Evolutionary conservation across 2,329 filamentous ascomycete genomes (phyloP).

Genomic region (Aspergillus alliaceus): DNA sequence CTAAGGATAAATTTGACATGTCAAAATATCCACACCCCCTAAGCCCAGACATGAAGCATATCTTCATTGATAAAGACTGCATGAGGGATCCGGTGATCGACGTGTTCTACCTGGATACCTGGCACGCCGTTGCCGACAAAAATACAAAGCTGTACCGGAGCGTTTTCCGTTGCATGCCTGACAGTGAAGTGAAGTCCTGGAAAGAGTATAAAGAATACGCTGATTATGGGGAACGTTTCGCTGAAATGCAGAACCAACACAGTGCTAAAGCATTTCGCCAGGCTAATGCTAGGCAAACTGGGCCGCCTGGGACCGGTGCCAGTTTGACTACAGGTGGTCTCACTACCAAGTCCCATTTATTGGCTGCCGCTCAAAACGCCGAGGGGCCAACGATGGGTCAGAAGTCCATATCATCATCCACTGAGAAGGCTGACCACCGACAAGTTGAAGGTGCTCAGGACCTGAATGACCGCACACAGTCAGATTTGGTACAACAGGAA

Average conservation of each 20-base stretch:
- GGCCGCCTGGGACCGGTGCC: slow-evolving; percentile 37
- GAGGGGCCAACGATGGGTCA: slow-evolving; percentile 31
- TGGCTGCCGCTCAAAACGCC: slow-evolving; percentile 26
- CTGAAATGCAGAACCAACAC: slow-evolving; percentile 60
- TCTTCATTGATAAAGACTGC: slow-evolving; percentile 80
- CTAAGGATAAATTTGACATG: slow-evolving; percentile 45
- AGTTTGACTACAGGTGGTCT: slow-evolving; percentile 16
- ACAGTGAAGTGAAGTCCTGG: slow-evolving; percentile 92
- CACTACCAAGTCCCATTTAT: slow-evolving; percentile 26
- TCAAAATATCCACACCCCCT: slow-evolving; percentile 51
- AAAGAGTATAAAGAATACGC: slow-evolving; percentile 85
- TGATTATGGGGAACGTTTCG: slow-evolving; percentile 75
- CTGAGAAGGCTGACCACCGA: slow-evolving; percentile 37
- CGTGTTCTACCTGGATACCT: slow-evolving; percentile 81
- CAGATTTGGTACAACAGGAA: slow-evolving; percentile 30
- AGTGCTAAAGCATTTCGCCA: slow-evolving; percentile 50
- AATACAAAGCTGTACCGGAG: slow-evolving; percentile 93
- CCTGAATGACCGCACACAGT: slow-evolving; percentile 35
- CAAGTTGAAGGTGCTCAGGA: slow-evolving; percentile 33
- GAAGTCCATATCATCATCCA: slow-evolving; percentile 28
- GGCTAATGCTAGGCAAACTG: slow-evolving; percentile 42
- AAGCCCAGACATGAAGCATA: slow-evolving; percentile 67
- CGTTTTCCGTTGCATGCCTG: slow-evolving; percentile 96
- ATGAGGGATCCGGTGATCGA: slow-evolving; percentile 88
- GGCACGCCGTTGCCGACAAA: slow-evolving; percentile 84